Conservation (phyloP, 78 protist species). For the Planoprotostelium fungivorum region DNA sequence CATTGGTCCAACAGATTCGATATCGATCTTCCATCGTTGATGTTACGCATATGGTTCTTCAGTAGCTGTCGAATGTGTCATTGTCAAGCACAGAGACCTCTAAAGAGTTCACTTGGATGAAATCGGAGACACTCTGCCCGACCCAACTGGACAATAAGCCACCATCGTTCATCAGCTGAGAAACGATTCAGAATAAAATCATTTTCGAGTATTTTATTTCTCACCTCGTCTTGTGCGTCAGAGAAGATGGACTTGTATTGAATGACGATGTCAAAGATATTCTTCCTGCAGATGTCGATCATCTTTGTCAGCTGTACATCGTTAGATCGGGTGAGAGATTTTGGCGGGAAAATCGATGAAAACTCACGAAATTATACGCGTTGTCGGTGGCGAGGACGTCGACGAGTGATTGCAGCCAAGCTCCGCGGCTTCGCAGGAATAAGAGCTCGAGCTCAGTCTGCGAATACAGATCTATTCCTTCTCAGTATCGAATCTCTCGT, state of each 20-base stretch:
- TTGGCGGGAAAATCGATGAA: too few species aligned
- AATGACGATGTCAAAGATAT: slow-evolving; percentile 44
- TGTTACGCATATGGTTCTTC: not conserved
- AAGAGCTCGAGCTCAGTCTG: slow-evolving; percentile 4
- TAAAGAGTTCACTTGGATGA: not conserved
- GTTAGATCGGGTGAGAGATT: not conserved
- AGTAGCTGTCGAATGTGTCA: not conserved
- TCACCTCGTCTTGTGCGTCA: slow-evolving; percentile 7
- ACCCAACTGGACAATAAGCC: slow-evolving; percentile 38
- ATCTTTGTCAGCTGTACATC: not conserved
- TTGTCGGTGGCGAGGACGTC: not conserved
- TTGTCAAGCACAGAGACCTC: not conserved
- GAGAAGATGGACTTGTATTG: slow-evolving; percentile 47
- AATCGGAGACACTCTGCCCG: not conserved
- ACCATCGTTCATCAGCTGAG: not conserved
- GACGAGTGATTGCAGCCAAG: not conserved
- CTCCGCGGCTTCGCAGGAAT: slow-evolving; percentile 14
- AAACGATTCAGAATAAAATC: too few species aligned
- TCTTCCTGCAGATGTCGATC: slow-evolving; percentile 23
- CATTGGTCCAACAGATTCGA: slow-evolving; percentile 32
- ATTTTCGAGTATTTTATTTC: too few species aligned
- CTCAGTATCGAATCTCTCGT: not conserved
- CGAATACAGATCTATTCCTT: not conserved
- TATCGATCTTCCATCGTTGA: slow-evolving; percentile 9
- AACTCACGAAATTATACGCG: not conserved